Evolutionary conservation across 139 green algal genomes (phyloP), one percentile per base, ranked within the genome.

Genomic region (Ettlia oleoabundans): DNA sequence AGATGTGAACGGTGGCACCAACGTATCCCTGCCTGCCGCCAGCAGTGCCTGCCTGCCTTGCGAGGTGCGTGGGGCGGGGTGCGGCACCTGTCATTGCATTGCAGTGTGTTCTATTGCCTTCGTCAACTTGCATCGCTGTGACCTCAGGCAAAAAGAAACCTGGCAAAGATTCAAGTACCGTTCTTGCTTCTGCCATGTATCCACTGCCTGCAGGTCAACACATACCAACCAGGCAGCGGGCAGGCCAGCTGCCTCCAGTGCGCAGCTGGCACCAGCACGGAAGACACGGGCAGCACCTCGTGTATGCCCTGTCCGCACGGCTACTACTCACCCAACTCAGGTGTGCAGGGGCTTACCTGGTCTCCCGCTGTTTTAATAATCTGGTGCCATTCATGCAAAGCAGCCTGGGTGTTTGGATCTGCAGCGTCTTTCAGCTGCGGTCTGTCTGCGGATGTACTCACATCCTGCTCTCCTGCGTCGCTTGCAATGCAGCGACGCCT

Each of bases 41-140:
- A 9, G 13, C 22, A 28, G 24, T 10, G n/a, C 53, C 73, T 80
- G 73, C 73, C n/a, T 33, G 30, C 43, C 73, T 24, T 80, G 73
- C 53, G 22, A 26, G 52, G 73, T 78, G 24, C 33, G 72, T n/a
- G n/a, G n/a, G n/a, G n/a, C n/a, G n/a, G n/a, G n/a, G n/a, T n/a
- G n/a, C n/a, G n/a, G n/a, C n/a, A n/a, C n/a, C n/a, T n/a, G n/a
- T n/a, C n/a, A n/a, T n/a, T n/a, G n/a, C n/a, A n/a, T n/a, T n/a
- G n/a, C n/a, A n/a, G n/a, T n/a, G n/a, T n/a, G n/a, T n/a, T n/a
- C n/a, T n/a, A n/a, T n/a, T n/a, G n/a, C n/a, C n/a, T n/a, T n/a
- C n/a, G n/a, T n/a, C n/a, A n/a, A n/a, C n/a, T n/a, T n/a, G n/a
- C n/a, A n/a, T n/a, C n/a, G 8, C 47, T 58, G 47, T 58, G 47